Evolutionary conservation across 345 rosid species (phyloP).

Genomic region (Corchorus capsularis): DNA sequence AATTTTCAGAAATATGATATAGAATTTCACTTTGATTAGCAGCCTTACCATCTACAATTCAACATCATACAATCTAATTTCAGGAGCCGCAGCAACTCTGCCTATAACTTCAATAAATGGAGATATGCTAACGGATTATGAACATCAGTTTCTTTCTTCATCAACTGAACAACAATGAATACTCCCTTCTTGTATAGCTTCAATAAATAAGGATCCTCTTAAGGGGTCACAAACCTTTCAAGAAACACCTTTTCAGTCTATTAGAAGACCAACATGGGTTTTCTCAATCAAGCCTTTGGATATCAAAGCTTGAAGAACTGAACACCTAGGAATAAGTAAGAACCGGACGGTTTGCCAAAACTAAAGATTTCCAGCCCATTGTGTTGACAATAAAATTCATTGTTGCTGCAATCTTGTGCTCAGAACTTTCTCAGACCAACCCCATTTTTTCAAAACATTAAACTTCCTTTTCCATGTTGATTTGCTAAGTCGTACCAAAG

Average conservation of each 20-base stretch:
- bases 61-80: no score
- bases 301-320: conserved; percentile 20
- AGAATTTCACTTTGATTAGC: no score
- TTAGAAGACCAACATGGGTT: not conserved
- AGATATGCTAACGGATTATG: no score
- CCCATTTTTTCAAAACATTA: conserved; percentile 15
- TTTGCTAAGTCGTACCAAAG: not conserved
- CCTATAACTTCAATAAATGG: no score
- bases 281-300: conserved; percentile 22
- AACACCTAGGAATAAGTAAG: conserved; percentile 30
- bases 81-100: no score
- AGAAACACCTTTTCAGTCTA: conserved; percentile 18
- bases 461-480: conserved; percentile 12
- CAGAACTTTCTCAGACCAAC: conserved; percentile 30
- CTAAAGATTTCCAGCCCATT: conserved; percentile 24
- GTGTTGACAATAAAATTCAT: conserved; percentile 30
- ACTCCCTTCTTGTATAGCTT: conserved; percentile 18
- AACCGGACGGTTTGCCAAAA: conserved; percentile 7
- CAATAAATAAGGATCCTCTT: conserved; percentile 13
- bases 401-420: conserved; percentile 25
- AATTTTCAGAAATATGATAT: no score
- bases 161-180: not conserved
- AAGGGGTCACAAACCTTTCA: conserved; percentile 14
- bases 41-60: no score
- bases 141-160: no score